phyloP scores from a whole-genome alignment of 345 rosid species.

The Salix exigua region DNA sequence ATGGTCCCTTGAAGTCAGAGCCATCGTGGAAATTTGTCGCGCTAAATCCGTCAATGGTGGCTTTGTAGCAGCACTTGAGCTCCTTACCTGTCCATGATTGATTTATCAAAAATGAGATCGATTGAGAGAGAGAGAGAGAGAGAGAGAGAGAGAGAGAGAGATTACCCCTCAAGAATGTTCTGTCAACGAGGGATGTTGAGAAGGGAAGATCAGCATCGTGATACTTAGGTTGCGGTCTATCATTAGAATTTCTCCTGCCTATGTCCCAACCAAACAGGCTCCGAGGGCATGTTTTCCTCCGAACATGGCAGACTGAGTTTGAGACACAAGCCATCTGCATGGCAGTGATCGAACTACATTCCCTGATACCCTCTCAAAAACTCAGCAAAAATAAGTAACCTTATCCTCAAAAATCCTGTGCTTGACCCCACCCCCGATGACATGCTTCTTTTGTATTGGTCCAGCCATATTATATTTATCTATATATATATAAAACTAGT shows the following conservation, averaged over 20 bases:
- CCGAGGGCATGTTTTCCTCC: constrained; percentile 27
- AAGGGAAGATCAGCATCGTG: constrained; percentile 56
- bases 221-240: constrained; percentile 42
- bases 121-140: background rate
- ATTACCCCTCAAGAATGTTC: constrained; percentile 62
- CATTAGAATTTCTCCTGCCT: constrained; percentile 34
- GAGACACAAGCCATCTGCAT: constrained; percentile 46
- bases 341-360: background rate
- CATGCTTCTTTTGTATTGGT: no score
- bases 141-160: constrained; percentile 6
- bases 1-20: constrained; percentile 88
- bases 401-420: no score
- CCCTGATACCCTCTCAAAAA: constrained; percentile 11
- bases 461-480: no score
- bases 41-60: constrained; percentile 68
- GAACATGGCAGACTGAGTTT: constrained; percentile 25
- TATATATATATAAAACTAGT: no score
- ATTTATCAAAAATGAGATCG: background rate
- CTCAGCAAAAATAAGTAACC: background rate
- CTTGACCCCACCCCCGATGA: no score
- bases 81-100: constrained; percentile 48
- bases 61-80: constrained; percentile 74
- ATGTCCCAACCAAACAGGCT: constrained; percentile 59
- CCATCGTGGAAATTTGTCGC: constrained; percentile 72
- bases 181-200: constrained; percentile 54